Base-by-base conservation (phyloP, 345 rosid species). In the Erysimum cheiranthoides region DNA sequence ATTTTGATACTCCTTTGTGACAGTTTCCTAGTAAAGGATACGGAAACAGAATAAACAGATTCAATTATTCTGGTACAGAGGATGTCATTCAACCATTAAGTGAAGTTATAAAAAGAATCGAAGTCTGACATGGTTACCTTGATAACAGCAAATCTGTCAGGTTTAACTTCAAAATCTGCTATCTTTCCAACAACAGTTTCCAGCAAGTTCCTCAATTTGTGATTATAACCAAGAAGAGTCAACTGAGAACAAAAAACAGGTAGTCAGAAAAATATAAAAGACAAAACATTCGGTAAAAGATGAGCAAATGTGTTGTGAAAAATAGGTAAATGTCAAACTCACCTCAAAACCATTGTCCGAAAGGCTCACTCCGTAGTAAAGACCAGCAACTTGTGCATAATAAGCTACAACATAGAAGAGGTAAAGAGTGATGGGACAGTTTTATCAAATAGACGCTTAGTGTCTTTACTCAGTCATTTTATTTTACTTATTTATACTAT, bases 301-400 rank as follows among this genome's bases (percentile, higher is more conserved):
- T 17, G n/a, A 10, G 36, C 2, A 65, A 9, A 35, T 32, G 40
- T 60, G 62, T 50, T 47, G 25, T n/a, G 28, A 39, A 40, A 38
- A 56, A 17, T 53, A 30, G 18, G 27, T 16, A 51, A 53, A 21
- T 40, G 70, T 25, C 67, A 57, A 69, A 31, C 73, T 46, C 75
- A 92, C 96, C 97, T 90, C 84, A 79, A 94, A 92, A 69, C 98
- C 97, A 71, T 81, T 61, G 38, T 85, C 86, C 10, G 84, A 77
- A 12, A 73, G 78, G 79, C 57, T 67, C 73, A 94, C 84, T 66
- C 69, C 61, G 68, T 92, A 94, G 78, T 80, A 57, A 70, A 94
- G 88, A 63, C 96, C 97, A 83, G 98, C 98, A 83, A 90, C 93
- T 78, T 85, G 83, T 18, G 97, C 98, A 83, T 90, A 87, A 80